phyloP scores from a whole-genome alignment of 2,329 filamentous ascomycete species.

The Cladophialophora bantiana region DNA sequence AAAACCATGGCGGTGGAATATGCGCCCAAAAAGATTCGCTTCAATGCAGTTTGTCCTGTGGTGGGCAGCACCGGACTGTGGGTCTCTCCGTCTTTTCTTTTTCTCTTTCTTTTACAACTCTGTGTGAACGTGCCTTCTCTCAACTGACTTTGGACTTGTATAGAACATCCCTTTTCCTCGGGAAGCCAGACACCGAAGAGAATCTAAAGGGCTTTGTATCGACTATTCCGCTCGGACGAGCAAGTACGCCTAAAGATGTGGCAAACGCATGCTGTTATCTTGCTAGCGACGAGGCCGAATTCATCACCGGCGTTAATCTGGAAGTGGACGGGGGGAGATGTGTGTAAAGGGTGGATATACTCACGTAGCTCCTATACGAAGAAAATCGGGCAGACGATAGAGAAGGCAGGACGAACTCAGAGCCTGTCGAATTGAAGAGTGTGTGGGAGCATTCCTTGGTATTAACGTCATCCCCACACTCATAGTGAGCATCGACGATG shows the following conservation, averaged over 20 bases:
- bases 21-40: slow-evolving; percentile 72
- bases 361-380: neutral
- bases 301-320: slow-evolving; percentile 60
- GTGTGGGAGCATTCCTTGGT: neutral
- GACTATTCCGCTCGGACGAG: slow-evolving; percentile 53
- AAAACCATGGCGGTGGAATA: slow-evolving; percentile 76
- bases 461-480: too few species aligned
- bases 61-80: slow-evolving; percentile 68
- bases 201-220: slow-evolving; percentile 52
- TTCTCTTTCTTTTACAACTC: too few species aligned
- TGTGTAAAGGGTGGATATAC: slow-evolving; percentile 12
- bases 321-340: slow-evolving; percentile 40
- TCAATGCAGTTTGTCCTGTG: slow-evolving; percentile 75
- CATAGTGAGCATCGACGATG: too few species aligned
- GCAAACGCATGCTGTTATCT: slow-evolving; percentile 75
- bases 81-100: slow-evolving; percentile 7
- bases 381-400: neutral
- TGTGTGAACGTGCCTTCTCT: neutral
- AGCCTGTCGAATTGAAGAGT: neutral
- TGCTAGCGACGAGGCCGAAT: slow-evolving; percentile 73
- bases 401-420: neutral
- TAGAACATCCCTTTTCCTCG: slow-evolving; percentile 49
- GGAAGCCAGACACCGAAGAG: slow-evolving; percentile 55
- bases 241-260: slow-evolving; percentile 64
- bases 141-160: neutral